Conservation (phyloP, 2,329 filamentous ascomycete genomes). For the Diaporthe sp. region DNA sequence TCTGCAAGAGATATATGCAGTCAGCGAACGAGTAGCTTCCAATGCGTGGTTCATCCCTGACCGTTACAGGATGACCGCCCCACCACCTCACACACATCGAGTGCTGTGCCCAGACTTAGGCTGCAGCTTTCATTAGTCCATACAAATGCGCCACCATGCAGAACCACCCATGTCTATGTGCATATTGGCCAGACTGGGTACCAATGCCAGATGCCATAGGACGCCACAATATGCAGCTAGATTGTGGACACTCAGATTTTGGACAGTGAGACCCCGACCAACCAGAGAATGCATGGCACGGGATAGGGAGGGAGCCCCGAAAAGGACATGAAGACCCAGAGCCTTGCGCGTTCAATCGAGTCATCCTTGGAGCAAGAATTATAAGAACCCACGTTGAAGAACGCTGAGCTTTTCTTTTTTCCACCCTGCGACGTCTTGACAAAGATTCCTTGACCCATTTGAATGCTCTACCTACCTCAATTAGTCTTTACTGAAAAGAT, state of each 20-base stretch:
- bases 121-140: background rate
- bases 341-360: background rate
- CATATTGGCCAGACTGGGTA: background rate
- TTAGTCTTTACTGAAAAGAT: background rate
- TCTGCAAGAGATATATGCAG: background rate
- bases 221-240: conserved; percentile 3
- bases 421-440: too few species aligned
- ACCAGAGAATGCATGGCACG: too few species aligned
- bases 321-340: background rate
- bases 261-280: background rate
- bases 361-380: too few species aligned
- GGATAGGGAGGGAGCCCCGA: background rate
- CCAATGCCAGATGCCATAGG: background rate
- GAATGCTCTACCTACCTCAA: too few species aligned
- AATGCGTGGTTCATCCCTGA: background rate
- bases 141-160: background rate
- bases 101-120: background rate
- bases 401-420: background rate
- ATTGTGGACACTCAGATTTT: background rate
- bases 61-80: background rate
- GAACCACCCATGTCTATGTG: background rate
- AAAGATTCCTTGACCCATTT: too few species aligned
- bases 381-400: background rate
- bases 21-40: background rate
- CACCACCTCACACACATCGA: background rate